phyloP scores from a whole-genome alignment of 1,139 yeast genomes.

The Pichia sp. region DNA sequence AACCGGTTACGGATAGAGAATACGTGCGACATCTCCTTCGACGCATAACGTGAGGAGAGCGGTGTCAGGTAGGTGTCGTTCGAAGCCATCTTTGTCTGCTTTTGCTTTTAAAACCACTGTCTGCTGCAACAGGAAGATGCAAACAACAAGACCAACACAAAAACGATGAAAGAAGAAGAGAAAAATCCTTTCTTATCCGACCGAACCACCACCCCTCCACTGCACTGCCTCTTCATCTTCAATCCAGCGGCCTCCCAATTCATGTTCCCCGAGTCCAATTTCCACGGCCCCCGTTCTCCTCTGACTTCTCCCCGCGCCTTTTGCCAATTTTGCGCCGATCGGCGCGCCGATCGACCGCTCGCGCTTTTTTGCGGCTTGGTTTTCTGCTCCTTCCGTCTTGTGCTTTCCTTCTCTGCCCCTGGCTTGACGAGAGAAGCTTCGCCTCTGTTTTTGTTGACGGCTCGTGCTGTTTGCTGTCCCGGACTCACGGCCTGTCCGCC shows the following conservation, averaged over 20 bases:
- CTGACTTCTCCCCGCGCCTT: neutral
- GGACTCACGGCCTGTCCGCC: neutral
- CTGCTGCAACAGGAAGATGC: neutral
- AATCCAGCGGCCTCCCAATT: neutral
- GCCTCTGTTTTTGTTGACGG: too few species aligned
- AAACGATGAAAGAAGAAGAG: neutral
- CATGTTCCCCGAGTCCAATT: slow-evolving; percentile 1
- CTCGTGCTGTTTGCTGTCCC: neutral
- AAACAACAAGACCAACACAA: too few species aligned
- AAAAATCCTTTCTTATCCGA: neutral
- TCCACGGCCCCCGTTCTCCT: neutral
- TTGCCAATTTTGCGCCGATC: slow-evolving; percentile 4
- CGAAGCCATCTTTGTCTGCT: slow-evolving; percentile 27
- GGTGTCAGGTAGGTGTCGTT: slow-evolving; percentile 84
- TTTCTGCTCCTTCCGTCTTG: too few species aligned
- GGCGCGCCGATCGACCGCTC: neutral
- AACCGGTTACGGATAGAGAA: slow-evolving; percentile 92
- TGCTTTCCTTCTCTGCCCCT: neutral
- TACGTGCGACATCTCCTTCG: slow-evolving; percentile 91
- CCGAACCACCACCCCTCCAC: neutral
- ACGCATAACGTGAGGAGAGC: slow-evolving; percentile 92
- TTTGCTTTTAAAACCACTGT: too few species aligned
- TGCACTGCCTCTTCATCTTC: neutral
- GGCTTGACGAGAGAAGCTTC: neutral
- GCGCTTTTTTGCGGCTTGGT: too few species aligned